A percentile compares a stretch with the other conserved stretches of the same genome.
Evolutionary conservation across 805 yeast genomes (phyloP).

Genomic region (Myxozyma monticola): DNA sequence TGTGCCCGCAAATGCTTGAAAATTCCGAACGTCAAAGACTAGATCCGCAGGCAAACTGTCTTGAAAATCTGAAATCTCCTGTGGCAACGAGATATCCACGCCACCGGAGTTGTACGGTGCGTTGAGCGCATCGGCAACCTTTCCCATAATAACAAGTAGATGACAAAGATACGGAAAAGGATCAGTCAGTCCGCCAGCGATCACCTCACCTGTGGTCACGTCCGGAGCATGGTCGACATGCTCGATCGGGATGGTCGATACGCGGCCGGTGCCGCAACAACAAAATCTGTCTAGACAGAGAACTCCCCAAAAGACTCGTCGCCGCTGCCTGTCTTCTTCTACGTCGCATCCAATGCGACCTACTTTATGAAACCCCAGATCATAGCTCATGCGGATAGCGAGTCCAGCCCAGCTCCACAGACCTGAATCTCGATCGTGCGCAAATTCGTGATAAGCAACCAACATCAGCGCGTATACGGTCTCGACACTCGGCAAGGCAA

Average conservation of each 20-base stretch:
- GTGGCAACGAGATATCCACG: conserved; percentile 23
- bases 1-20: conserved; percentile 33
- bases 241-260: conserved; percentile 29
- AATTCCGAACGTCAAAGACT: conserved; percentile 34
- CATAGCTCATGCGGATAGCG: conserved; percentile 37
- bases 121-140: conserved; percentile 35
- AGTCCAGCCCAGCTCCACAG: conserved; percentile 38
- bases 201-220: conserved; percentile 11
- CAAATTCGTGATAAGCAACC: conserved; percentile 36
- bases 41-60: conserved; percentile 33
- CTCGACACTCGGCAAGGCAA: conserved; percentile 35
- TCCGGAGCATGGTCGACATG: conserved; percentile 30
- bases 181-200: conserved; percentile 23
- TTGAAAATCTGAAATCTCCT: conserved; percentile 33
- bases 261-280: conserved; percentile 36
- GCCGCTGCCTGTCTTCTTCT: conserved; percentile 23
- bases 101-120: conserved; percentile 14
- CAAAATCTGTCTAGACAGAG: conserved; percentile 34
- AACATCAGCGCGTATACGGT: conserved; percentile 34
- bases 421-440: conserved; percentile 35
- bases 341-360: conserved; percentile 1
- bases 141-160: conserved; percentile 32
- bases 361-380: conserved; percentile 35
- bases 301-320: conserved; percentile 35
- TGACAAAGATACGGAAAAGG: conserved; percentile 35